A percentile compares a stretch with the other conserved stretches of the same genome.
Evolutionary conservation across 2,329 filamentous ascomycete genomes (phyloP).

Genomic region (Trichophyton rubrum): DNA sequence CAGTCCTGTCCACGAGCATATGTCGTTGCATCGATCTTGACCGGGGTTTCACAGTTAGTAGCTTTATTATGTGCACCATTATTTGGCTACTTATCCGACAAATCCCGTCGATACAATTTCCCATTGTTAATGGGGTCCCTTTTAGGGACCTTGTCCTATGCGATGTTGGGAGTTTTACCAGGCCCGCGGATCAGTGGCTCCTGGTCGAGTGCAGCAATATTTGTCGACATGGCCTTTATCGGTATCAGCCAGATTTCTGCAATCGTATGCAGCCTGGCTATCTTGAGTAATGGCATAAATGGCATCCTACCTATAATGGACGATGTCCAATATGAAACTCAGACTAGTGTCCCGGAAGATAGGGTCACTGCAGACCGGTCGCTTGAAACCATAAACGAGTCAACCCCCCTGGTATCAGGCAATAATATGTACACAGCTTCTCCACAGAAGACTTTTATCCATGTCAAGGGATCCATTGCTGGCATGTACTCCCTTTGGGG

Average conservation of each 20-base stretch:
- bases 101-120: conserved; percentile 52
- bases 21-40: conserved; percentile 71
- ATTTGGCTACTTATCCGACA: conserved; percentile 75
- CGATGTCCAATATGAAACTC: neutral
- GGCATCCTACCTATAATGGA: conserved; percentile 15
- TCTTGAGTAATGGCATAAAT: conserved; percentile 71
- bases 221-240: conserved; percentile 64
- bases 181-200: conserved; percentile 64
- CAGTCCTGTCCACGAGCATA: conserved; percentile 77
- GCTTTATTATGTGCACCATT: conserved; percentile 73
- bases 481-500: conserved; percentile 88
- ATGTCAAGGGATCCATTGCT: conserved; percentile 84
- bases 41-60: conserved; percentile 75
- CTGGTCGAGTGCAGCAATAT: conserved; percentile 56
- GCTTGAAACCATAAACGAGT: conserved; percentile 13
- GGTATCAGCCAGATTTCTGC: conserved; percentile 91
- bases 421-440: neutral
- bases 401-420: conserved; percentile 22
- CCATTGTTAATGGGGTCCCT: conserved; percentile 61
- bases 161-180: conserved; percentile 58
- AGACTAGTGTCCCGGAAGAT: neutral
- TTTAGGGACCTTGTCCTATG: conserved; percentile 67
- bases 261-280: conserved; percentile 88
- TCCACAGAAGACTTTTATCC: conserved; percentile 27
- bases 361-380: neutral